Conservation (phyloP, 2,329 filamentous ascomycete genomes). For the Aspergillus fischeri region DNA sequence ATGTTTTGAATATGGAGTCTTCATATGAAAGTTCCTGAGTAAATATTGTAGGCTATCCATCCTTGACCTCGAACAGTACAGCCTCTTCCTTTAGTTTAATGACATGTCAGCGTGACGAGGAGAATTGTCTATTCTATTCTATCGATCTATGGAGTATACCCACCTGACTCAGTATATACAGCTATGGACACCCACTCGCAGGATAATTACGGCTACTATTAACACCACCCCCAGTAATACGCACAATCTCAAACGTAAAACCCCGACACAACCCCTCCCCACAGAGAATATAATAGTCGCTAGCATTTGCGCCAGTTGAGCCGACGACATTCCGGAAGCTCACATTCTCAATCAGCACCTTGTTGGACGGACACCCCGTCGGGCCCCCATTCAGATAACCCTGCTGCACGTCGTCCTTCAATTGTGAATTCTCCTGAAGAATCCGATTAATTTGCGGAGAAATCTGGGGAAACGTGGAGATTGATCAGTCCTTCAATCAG, state of each 20-base stretch:
- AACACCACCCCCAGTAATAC: conserved; percentile 31
- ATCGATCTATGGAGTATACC: too few species aligned
- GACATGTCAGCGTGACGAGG: too few species aligned
- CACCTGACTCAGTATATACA: too few species aligned
- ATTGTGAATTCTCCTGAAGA: too few species aligned
- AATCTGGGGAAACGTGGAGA: too few species aligned
- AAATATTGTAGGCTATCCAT: too few species aligned
- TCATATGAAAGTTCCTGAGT: neutral
- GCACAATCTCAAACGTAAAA: conserved; percentile 34
- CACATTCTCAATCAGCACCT: conserved; percentile 35
- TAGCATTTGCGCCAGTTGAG: conserved; percentile 23
- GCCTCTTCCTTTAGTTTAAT: too few species aligned
- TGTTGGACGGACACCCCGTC: conserved; percentile 36
- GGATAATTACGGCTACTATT: conserved; percentile 24
- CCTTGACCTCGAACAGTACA: too few species aligned
- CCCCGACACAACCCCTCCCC: conserved; percentile 37
- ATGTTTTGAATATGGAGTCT: neutral
- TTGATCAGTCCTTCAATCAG: too few species aligned
- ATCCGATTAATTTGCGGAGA: too few species aligned
- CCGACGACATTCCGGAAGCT: conserved; percentile 35
- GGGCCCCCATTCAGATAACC: conserved; percentile 49
- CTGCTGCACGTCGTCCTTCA: conserved; percentile 42
- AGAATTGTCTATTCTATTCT: too few species aligned
- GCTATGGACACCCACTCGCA: neutral
- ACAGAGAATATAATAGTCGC: conserved; percentile 39